These are phyloP conservation scores for Cutaneotrichosporon mucoides DNA, from an alignment of 1,284 basidiomycete genomes.

Conservation along the genomic window DNA sequence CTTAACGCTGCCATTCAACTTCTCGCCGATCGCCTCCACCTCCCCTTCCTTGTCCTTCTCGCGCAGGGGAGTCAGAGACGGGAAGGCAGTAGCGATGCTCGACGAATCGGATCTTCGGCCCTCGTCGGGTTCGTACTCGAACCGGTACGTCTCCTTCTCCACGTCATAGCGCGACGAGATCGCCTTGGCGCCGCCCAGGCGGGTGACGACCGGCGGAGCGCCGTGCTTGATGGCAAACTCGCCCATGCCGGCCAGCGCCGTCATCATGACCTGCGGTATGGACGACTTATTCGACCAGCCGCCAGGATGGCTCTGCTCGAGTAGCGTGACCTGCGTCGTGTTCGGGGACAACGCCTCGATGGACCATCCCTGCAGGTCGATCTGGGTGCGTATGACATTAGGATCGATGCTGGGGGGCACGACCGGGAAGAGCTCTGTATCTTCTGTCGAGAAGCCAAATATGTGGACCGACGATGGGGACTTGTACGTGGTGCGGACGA, in stretches of 20 bases:
- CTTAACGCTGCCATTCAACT: not conserved
- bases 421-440: slow-evolving; percentile 75
- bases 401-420: slow-evolving; percentile 65
- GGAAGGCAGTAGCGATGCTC: slow-evolving; percentile 42
- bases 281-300: slow-evolving; percentile 95
- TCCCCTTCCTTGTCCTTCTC: not conserved
- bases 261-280: slow-evolving; percentile 87
- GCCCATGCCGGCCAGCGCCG: slow-evolving; percentile 77
- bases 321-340: slow-evolving; percentile 86
- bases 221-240: slow-evolving; percentile 94
- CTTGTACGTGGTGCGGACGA: slow-evolving; percentile 95
- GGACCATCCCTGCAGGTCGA: slow-evolving; percentile 94
- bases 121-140: slow-evolving; percentile 75
- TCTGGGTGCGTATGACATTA: slow-evolving; percentile 83
- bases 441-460: slow-evolving; percentile 91
- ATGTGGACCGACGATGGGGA: slow-evolving; percentile 92
- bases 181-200: slow-evolving; percentile 72
- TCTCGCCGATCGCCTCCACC: not conserved
- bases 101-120: slow-evolving; percentile 53
- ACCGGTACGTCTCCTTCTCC: slow-evolving; percentile 72
- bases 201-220: slow-evolving; percentile 82
- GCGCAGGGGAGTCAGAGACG: not conserved
- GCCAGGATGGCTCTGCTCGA: slow-evolving; percentile 96
- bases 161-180: slow-evolving; percentile 78
- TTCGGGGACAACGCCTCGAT: slow-evolving; percentile 93